Base-by-base conservation (phyloP, 2,329 filamentous ascomycete genomes). In the Ophiocordyceps robertsii region DNA sequence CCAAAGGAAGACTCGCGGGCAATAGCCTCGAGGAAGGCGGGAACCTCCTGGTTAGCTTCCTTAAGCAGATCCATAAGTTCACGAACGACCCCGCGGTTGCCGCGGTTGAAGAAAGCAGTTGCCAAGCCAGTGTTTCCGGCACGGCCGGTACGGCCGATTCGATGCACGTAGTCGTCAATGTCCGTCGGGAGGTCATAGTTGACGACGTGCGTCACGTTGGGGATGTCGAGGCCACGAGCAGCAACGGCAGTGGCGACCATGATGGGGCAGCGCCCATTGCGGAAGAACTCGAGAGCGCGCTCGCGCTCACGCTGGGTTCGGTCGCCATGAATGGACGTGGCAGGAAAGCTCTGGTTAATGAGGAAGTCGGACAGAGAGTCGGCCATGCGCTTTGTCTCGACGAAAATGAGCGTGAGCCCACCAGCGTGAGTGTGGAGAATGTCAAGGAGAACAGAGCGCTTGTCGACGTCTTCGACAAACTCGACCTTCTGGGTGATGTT, bases 101-200 rank as follows among this genome's bases (percentile, higher is more conserved):
- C 90, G 61, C 92, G 90, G 78, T 98, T 98, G 82, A 98, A 96
- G 77, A 98, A 98, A 44, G 92, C 92, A 54, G 92, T 98, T 6
- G 92, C 86, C 53, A 95, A 82, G 82, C 92, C 92, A 56, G 90
- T 96, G 75, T 98, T 98, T 65, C 92, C 92, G 51, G 92, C 92
- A 87, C 92, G 92, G 61, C 92, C 92, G 51, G 92, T 98, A 90
- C 92, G 92, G 82, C 92, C 92, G 58, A 98, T 98, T 64, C 92
- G 86, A 68, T 98, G 92, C 45, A 98, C 92, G 55, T 98, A 98
- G 67, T 96, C 92, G 57, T 96, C 92, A 56, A 96, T 94, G 59
- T 96, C 92, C 44, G 89, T 95, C 40, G 92, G 92, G n/a, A 98
- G 77, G 64, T 98, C 92, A 65, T 98, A 98, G 74, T 98, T 98